Evolutionary conservation across 2,329 filamentous ascomycete genomes (phyloP).

Genomic region (Cordyceps cicadae): DNA sequence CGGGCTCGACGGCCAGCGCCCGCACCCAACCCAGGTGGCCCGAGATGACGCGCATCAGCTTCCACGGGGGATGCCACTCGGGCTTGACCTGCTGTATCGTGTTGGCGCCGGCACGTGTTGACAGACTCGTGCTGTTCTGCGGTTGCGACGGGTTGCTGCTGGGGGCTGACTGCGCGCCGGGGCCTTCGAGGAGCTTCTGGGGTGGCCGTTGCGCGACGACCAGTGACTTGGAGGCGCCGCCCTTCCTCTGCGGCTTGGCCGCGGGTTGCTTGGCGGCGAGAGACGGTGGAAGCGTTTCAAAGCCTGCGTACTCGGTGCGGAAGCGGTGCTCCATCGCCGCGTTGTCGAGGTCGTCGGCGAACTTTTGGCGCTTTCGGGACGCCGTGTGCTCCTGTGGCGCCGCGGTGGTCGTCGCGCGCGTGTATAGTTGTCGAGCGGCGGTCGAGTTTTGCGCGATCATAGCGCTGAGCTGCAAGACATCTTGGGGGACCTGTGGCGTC

Average conservation of each 20-base stretch:
- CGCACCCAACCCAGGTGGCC: constrained; percentile 95
- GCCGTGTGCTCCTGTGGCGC: constrained; percentile 1
- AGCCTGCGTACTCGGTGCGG: constrained; percentile 66
- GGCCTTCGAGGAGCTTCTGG: constrained; percentile 33
- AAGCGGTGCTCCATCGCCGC: constrained; percentile 41
- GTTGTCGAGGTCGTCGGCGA: constrained; percentile 27
- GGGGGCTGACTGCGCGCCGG: constrained; percentile 33
- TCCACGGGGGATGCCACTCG: constrained; percentile 97
- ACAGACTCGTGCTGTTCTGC: constrained; percentile 26
- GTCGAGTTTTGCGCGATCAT: constrained; percentile 29
- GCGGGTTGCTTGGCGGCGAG: constrained; percentile 72
- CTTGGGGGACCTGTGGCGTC: constrained; percentile 23
- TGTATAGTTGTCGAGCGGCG: constrained; percentile 25
- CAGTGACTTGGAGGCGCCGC: constrained; percentile 37
- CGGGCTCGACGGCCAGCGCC: constrained; percentile 81
- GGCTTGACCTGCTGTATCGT: constrained; percentile 52
- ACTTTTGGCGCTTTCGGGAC: constrained; percentile 30
- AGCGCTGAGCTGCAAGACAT: constrained; percentile 26
- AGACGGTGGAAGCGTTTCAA: constrained; percentile 67
- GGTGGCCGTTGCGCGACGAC: constrained; percentile 21
- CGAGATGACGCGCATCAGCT: constrained; percentile 94
- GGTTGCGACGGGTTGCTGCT: constrained; percentile 19
- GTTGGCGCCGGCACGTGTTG: constrained; percentile 19
- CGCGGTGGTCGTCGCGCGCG: constrained; percentile 19
- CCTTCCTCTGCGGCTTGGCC: constrained; percentile 24